phyloP scores from a whole-genome alignment of 345 rosid species.

The Bruguiera sexangula region DNA sequence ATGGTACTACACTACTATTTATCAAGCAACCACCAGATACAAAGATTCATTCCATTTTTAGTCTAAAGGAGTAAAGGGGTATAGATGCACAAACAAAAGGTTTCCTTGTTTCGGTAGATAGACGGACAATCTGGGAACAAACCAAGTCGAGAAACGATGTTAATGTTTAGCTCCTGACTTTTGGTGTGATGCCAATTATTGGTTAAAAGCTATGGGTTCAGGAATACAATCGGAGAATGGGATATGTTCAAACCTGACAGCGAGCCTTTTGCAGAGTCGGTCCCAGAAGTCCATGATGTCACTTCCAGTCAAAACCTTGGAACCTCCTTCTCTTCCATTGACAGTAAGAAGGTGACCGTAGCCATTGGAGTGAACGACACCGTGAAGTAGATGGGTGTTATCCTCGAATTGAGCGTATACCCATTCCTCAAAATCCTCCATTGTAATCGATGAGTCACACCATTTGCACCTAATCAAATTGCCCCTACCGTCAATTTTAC shows the following conservation, averaged over 20 bases:
- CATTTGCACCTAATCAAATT: constrained; percentile 40
- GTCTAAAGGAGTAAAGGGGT: too few relatives aligned
- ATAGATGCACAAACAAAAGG: too few relatives aligned
- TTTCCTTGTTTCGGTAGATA: too few relatives aligned
- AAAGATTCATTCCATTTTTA: too few relatives aligned
- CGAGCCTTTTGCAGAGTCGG: constrained; percentile 45
- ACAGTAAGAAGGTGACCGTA: constrained; percentile 65
- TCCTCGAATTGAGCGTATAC: constrained; percentile 55
- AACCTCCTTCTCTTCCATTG: constrained; percentile 75
- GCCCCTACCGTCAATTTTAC: neutral
- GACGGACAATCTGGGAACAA: too few relatives aligned
- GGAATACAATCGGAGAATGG: too few relatives aligned
- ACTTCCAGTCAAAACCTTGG: constrained; percentile 49
- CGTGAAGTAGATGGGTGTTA: constrained; percentile 59
- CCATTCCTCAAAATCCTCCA: constrained; percentile 55
- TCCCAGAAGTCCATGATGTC: constrained; percentile 81
- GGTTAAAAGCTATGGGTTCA: too few relatives aligned
- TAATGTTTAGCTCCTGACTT: neutral
- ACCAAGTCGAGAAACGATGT: too few relatives aligned
- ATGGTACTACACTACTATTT: too few relatives aligned
- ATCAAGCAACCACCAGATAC: too few relatives aligned
- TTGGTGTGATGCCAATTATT: neutral
- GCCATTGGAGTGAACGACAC: constrained; percentile 71
- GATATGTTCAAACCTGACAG: constrained; percentile 38
- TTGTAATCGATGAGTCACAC: constrained; percentile 36